These are phyloP conservation scores for Withania somnifera DNA, from an alignment of 305 asterid species.

Conservation along the genomic window DNA sequence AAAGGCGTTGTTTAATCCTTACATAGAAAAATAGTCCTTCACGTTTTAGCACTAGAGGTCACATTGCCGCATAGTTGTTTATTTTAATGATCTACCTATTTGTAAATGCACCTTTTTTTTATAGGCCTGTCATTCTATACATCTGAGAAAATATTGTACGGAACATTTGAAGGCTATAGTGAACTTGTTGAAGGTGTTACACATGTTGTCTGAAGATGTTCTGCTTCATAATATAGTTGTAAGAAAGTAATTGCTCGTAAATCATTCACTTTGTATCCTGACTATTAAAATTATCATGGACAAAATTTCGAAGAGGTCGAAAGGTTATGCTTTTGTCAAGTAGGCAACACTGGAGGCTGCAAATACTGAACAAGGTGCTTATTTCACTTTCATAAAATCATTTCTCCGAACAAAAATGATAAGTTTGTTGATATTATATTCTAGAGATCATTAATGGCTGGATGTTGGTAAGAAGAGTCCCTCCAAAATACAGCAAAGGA, in stretches of 20 bases:
- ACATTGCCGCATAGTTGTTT: background rate
- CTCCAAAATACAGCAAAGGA: slow-evolving; percentile 52
- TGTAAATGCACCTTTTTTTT: background rate
- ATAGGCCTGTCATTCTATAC: slow-evolving; percentile 89
- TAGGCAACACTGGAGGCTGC: slow-evolving; percentile 91
- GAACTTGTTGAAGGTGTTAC: slow-evolving; percentile 65
- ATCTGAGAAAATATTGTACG: slow-evolving; percentile 74
- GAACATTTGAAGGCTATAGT: slow-evolving; percentile 85
- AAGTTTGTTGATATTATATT: background rate
- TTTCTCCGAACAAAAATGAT: background rate
- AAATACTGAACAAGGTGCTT: slow-evolving; percentile 13
- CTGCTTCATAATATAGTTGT: background rate
- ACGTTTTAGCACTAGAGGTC: background rate
- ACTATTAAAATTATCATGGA: slow-evolving; percentile 93
- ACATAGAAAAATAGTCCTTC: no score
- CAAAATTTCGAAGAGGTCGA: slow-evolving; percentile 95
- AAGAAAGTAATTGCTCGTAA: background rate
- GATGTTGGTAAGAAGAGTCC: slow-evolving; percentile 67
- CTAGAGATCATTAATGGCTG: slow-evolving; percentile 92
- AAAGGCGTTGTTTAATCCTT: background rate
- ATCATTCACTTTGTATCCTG: background rate
- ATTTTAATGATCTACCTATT: background rate
- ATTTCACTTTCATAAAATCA: background rate
- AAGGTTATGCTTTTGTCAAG: slow-evolving; percentile 80
- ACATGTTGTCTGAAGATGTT: background rate